phyloP scores from a whole-genome alignment of 495 filamentous ascomycete species.

The Aspergillus hancockii region DNA sequence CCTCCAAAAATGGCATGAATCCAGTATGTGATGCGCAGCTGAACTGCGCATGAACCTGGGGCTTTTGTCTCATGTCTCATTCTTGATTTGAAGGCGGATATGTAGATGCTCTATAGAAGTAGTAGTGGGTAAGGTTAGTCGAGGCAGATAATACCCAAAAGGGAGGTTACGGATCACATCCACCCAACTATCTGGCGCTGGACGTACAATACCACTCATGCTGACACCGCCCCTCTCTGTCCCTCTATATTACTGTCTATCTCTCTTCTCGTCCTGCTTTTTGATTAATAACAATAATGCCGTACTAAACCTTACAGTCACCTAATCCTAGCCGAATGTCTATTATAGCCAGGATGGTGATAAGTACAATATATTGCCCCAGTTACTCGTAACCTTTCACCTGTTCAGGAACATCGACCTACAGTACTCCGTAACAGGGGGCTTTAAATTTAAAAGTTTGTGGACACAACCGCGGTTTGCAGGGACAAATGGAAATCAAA shows the following conservation, averaged over 20 bases:
- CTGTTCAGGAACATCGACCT: too few relatives aligned
- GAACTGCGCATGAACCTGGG: neutral
- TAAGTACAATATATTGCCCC: neutral
- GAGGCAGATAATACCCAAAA: neutral
- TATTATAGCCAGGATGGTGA: neutral
- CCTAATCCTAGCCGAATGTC: neutral
- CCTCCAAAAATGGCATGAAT: neutral
- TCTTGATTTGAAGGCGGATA: neutral
- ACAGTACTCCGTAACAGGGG: too few relatives aligned
- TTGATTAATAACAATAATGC: neutral
- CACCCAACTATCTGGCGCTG: neutral
- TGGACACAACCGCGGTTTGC: neutral
- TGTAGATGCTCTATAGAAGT: neutral
- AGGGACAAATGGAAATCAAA: constrained; percentile 7
- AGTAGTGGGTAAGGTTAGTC: neutral
- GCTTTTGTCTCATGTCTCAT: neutral
- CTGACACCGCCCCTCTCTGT: neutral
- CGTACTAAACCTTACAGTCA: neutral
- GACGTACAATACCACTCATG: neutral
- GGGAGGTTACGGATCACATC: constrained; percentile 1
- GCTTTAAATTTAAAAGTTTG: neutral
- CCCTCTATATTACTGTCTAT: neutral
- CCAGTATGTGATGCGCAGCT: neutral
- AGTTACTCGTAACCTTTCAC: too few relatives aligned
- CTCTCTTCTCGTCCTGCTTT: neutral